Percentiles rank a stretch among this genome's conserved stretches.
phyloP scores from a whole-genome alignment of 176 grass and related monocot species.

The Zea mays region DNA sequence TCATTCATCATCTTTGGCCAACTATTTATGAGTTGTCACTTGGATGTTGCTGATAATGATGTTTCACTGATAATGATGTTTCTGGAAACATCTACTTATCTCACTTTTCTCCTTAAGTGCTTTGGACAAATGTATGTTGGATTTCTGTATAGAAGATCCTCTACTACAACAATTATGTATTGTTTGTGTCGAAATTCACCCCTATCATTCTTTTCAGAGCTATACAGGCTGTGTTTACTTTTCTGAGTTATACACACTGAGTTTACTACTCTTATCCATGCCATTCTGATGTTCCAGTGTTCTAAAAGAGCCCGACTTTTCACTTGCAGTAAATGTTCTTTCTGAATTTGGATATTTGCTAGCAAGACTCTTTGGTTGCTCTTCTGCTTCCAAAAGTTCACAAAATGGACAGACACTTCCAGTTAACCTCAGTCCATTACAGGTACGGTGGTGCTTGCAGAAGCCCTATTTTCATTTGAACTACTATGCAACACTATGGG shows the following conservation, averaged over 20 bases:
- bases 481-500: background rate
- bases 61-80: background rate
- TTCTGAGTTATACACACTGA: background rate
- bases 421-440: conserved; percentile 54
- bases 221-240: background rate
- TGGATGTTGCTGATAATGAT: background rate
- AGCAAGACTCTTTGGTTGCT: conserved; percentile 46
- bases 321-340: conserved; percentile 55
- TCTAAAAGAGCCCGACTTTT: conserved; percentile 8
- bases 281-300: background rate
- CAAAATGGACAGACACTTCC: conserved; percentile 35
- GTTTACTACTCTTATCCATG: background rate
- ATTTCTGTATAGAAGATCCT: background rate
- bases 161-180: background rate
- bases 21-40: background rate
- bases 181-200: background rate
- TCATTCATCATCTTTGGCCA: background rate
- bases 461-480: conserved; percentile 7
- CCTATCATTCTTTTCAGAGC: background rate
- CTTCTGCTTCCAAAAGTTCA: conserved; percentile 37
- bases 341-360: conserved; percentile 50
- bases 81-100: background rate
- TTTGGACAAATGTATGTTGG: background rate
- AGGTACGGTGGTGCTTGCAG: conserved; percentile 40
- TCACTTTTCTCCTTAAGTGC: background rate